Evolutionary conservation across 2,329 filamentous ascomycete species (phyloP), one percentile per base, ranked within the genome.

Genomic region (Zasmidium citrigriseum): DNA sequence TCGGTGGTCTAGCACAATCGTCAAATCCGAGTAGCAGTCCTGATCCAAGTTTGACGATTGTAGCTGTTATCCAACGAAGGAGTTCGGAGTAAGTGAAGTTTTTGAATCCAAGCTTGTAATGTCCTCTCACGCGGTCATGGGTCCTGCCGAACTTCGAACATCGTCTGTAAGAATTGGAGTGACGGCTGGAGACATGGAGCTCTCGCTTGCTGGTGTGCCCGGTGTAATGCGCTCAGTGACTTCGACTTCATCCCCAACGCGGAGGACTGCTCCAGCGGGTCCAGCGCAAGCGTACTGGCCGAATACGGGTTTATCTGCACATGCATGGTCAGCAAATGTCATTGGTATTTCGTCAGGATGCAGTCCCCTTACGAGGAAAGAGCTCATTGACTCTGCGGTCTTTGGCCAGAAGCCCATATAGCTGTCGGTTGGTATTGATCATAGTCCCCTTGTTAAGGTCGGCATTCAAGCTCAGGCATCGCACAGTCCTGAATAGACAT

Each of bases 201-300:
- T 77, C 59, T 79, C 79, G 24, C 24, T 57, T 2, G 23, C 41
- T 1, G 66, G 64, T 12, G 64, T 62, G 12, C 27, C 45, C 9
- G 58, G 54, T 21, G 54, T 61, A 18, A 66, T 59, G 2, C 67
- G 61, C 34, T 67, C 66, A 1, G 67, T 69, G 25, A 72, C 61
- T 18, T 69, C 61, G 14, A 72, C 70, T 29, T 72, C 67, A 55
- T 72, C 70, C 27, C 68, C 70, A 4, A 72, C 68, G 1, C 70
- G 65, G 2, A 72, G 57, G 1, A 72, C 63, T 11, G 70, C 70
- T 27, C 70, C 70, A 34, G 68, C 70, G 1, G 70, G 70, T 23
- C 70, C 70, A n/a, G 70, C 70, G 51, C 70, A 72, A 16, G 70
- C 70, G 54, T 72, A 72, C 52, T 72, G 70, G n/a, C 70, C 70